Evolutionary conservation across 768 basidiomycete species (phyloP), one percentile per base, ranked within the genome.

Genomic region (Rhodotorula diobovata): DNA sequence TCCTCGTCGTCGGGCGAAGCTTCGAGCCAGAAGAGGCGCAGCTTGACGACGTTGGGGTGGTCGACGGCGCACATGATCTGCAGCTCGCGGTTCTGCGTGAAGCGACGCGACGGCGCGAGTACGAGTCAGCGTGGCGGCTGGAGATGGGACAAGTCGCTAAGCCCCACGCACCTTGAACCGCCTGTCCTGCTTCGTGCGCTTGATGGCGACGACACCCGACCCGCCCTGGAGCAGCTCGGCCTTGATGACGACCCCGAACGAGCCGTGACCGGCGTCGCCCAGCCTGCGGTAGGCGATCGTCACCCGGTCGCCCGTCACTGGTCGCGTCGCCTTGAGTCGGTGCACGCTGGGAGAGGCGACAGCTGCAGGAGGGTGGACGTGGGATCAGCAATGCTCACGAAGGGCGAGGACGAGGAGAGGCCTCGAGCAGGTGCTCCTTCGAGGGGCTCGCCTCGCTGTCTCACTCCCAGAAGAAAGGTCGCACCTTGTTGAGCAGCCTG

Each of bases 141-240:
- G 10, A 34, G 34, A 34, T 20, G 9, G 32, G 18, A 10, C 10
- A 7, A 21, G 5, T 20, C 23, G 18, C 2, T 12, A 8, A 32
- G 20, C n/a, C n/a, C n/a, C 18, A 25, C 46, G 60, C 72, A 94
- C 95, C 91, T 97, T 99, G 89, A 98, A 99, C 77, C 94, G 87
- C 85, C 96, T 95, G 84, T 99, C 96, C 85, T 99, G 96, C 72
- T 96, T 82, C 55, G 98, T 95, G 84, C 96, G 96, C 91, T 99
- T 99, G 86, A 99, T 95, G 59, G 96, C 96, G 79, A 98, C 94
- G 76, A 96, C 91, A 64, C 89, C 89, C 25, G 30, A 51, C 41
- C 85, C 86, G 77, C 86, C 60, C n/a, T 54, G 30, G 63, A 94
- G 83, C 67, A 97, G 86, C 82, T 87, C 90, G 67, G 93, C 95